Conservation (phyloP, 1,284 basidiomycete genomes). For the Anthracocystis walkeri region DNA sequence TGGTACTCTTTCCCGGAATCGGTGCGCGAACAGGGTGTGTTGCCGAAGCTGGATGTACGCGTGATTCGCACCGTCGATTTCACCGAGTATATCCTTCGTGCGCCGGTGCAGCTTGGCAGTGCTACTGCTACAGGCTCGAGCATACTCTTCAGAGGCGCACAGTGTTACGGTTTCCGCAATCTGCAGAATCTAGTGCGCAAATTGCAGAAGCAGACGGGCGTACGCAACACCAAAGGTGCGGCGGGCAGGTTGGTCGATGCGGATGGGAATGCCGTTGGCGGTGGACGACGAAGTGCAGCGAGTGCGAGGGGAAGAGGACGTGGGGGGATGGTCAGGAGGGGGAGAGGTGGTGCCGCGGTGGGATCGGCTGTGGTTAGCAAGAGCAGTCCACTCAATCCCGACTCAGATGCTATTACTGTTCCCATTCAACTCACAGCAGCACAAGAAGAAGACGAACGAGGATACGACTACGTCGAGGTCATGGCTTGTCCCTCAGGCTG, state of each 20-base stretch:
- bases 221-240: constrained; percentile 68
- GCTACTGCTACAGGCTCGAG: neutral
- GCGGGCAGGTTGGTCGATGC: constrained; percentile 47
- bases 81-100: constrained; percentile 74
- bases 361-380: constrained; percentile 60
- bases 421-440: neutral
- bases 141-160: constrained; percentile 88
- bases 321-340: constrained; percentile 69
- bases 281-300: constrained; percentile 2
- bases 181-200: constrained; percentile 96
- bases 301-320: constrained; percentile 53
- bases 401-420: constrained; percentile 2
- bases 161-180: constrained; percentile 97
- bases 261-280: constrained; percentile 24
- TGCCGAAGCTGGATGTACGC: constrained; percentile 56
- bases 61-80: constrained; percentile 73
- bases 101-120: constrained; percentile 19
- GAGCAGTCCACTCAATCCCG: constrained; percentile 44
- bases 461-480: constrained; percentile 96
- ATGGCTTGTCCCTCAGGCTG: constrained; percentile 99
- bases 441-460: constrained; percentile 72
- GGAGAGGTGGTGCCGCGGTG: constrained; percentile 74
- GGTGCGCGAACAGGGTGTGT: constrained; percentile 12
- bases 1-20: constrained; percentile 24
- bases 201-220: constrained; percentile 74